A percentile compares a stretch with the other conserved stretches of the same genome.
Evolutionary conservation across 2,329 filamentous ascomycete species (phyloP).

Genomic region (Cryphonectria japonica): DNA sequence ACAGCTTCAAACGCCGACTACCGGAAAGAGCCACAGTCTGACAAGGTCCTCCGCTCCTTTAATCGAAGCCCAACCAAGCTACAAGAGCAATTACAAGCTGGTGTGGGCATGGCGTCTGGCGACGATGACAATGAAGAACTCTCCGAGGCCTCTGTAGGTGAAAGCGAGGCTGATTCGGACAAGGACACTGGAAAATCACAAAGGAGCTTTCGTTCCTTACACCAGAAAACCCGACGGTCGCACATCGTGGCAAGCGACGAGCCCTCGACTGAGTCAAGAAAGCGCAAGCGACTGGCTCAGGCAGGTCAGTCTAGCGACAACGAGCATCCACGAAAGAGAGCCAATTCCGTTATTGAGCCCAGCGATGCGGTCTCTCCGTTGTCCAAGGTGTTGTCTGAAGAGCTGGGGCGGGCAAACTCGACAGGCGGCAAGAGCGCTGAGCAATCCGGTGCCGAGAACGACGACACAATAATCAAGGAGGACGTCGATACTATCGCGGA

Average conservation of each 20-base stretch:
- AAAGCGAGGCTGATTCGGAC: conserved; percentile 43
- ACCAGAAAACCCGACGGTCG: conserved; percentile 30
- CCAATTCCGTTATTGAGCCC: conserved; percentile 49
- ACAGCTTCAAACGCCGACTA: conserved; percentile 12
- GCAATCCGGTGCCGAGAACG: conserved; percentile 52
- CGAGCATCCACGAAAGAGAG: conserved; percentile 58
- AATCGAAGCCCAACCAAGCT: conserved; percentile 79
- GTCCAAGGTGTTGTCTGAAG: conserved; percentile 41
- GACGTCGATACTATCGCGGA: conserved; percentile 43
- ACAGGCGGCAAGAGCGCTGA: conserved; percentile 43
- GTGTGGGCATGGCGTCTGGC: conserved; percentile 41
- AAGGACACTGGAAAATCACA: conserved; percentile 34
- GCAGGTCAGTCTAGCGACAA: conserved; percentile 50
- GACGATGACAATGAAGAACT: conserved; percentile 46
- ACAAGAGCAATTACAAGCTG: conserved; percentile 51
- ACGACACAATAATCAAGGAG: conserved; percentile 40
- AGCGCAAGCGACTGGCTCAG: conserved; percentile 54
- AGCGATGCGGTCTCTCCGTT: conserved; percentile 43
- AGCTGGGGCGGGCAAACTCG: conserved; percentile 39
- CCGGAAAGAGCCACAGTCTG: conserved; percentile 51
- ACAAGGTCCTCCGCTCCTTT: conserved; percentile 51
- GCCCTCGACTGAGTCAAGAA: conserved; percentile 46
- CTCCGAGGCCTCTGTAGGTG: conserved; percentile 45
- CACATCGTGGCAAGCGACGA: conserved; percentile 36
- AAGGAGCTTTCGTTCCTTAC: conserved; percentile 35